These are phyloP conservation scores for Ogataea degrootiae DNA, from an alignment of 805 yeast species.

Conservation along the genomic window DNA sequence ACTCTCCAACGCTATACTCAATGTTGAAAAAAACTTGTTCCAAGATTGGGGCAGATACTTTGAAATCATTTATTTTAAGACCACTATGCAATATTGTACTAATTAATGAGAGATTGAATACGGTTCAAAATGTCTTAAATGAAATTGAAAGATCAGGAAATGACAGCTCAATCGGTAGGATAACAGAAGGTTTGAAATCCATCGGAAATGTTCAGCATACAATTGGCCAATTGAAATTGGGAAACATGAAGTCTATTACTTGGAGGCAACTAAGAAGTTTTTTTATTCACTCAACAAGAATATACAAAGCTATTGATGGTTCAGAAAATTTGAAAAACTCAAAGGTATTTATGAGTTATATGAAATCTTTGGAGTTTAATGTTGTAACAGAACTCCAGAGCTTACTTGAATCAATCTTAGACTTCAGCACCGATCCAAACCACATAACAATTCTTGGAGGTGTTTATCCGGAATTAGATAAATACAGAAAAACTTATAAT, in stretches of 20 bases:
- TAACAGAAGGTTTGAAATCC: slow-evolving; percentile 14
- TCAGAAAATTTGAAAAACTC: slow-evolving; percentile 1
- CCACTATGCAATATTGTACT: slow-evolving; percentile 28
- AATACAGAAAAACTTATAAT: slow-evolving; percentile 21
- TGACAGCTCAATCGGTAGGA: slow-evolving; percentile 15
- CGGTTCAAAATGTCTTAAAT: slow-evolving; percentile 22
- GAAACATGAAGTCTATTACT: slow-evolving; percentile 21
- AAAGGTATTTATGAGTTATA: slow-evolving; percentile 13
- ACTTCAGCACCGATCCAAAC: slow-evolving; percentile 30
- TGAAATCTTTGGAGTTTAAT: slow-evolving; percentile 7
- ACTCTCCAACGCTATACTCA: slow-evolving; percentile 15
- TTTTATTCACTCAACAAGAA: slow-evolving; percentile 15
- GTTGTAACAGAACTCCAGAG: slow-evolving; percentile 9
- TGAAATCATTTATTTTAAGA: slow-evolving; percentile 31
- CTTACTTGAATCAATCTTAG: slow-evolving; percentile 28
- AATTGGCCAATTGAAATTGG: slow-evolving; percentile 18
- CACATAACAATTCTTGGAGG: slow-evolving; percentile 28
- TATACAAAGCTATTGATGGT: slow-evolving; percentile 8
- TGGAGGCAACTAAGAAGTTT: slow-evolving; percentile 30
- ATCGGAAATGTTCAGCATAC: slow-evolving; percentile 28
- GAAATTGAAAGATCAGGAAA: slow-evolving; percentile 7
- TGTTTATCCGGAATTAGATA: slow-evolving; percentile 26
- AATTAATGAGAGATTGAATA: slow-evolving; percentile 28
- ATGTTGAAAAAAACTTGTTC: slow-evolving; percentile 26
- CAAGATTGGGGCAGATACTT: slow-evolving; percentile 24